phyloP scores from a whole-genome alignment of 805 yeast species.

The Starmerella scarabaei region DNA sequence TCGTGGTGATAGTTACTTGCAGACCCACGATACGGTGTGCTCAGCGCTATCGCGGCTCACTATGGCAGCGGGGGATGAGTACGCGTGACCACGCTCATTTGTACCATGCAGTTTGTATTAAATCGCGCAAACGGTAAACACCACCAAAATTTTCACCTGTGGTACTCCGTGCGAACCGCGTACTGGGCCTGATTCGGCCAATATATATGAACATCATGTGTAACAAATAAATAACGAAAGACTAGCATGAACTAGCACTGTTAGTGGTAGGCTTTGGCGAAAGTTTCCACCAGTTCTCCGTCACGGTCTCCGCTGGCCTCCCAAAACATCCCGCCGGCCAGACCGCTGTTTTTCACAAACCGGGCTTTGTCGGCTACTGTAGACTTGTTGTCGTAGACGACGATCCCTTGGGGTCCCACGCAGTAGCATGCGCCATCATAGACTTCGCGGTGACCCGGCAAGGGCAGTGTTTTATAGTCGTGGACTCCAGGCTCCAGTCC shows the following conservation, averaged over 20 bases:
- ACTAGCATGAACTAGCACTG: too few species aligned
- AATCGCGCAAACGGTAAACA: too few species aligned
- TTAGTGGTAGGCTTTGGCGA: too few species aligned
- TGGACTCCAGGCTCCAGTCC: conserved; percentile 38
- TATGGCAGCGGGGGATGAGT: conserved; percentile 14
- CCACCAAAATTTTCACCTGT: too few species aligned
- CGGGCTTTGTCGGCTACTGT: conserved; percentile 46
- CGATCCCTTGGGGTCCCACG: conserved; percentile 30
- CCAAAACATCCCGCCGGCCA: conserved; percentile 95
- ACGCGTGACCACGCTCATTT: too few species aligned
- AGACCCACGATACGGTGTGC: not conserved
- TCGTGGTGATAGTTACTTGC: not conserved
- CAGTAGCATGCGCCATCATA: conserved; percentile 43
- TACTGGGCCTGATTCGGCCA: too few species aligned
- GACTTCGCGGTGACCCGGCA: conserved; percentile 35
- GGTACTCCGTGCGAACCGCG: too few species aligned
- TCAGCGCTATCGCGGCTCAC: not conserved
- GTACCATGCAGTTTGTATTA: too few species aligned
- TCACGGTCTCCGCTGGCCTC: conserved; percentile 66
- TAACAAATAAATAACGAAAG: too few species aligned
- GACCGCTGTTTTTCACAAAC: conserved; percentile 35
- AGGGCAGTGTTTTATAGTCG: conserved; percentile 46
- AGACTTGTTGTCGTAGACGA: conserved; percentile 54
- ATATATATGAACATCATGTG: too few species aligned
- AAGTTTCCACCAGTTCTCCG: too few species aligned